Conservation (phyloP, 2,329 filamentous ascomycete species). For the Coniochaeta sp. region DNA sequence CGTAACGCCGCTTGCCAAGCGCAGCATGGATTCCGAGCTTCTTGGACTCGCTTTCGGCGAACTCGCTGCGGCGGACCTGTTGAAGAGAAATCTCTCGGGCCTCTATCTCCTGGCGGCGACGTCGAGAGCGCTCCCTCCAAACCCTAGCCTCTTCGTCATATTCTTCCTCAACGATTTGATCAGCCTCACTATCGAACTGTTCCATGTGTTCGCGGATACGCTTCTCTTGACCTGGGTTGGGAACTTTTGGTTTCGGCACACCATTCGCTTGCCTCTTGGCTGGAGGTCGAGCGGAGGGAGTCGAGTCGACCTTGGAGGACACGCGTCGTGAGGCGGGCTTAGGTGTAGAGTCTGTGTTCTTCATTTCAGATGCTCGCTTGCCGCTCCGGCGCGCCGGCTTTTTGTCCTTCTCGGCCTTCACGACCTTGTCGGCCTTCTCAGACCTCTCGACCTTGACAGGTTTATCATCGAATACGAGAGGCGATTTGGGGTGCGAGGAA, state of each 20-base stretch:
- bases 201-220: constrained; percentile 62
- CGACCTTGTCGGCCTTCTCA: constrained; percentile 10
- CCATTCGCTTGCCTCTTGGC: constrained; percentile 56
- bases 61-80: constrained; percentile 56
- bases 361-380: constrained; percentile 45
- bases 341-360: constrained; percentile 36
- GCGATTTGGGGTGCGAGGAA: constrained; percentile 30
- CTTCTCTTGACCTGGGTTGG: constrained; percentile 55
- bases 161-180: constrained; percentile 36
- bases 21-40: constrained; percentile 63
- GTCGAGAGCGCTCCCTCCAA: constrained; percentile 52
- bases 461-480: constrained; percentile 12
- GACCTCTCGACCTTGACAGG: constrained; percentile 29
- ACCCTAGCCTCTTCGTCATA: constrained; percentile 35
- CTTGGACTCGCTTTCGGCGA: constrained; percentile 47
- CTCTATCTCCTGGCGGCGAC: constrained; percentile 63
- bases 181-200: constrained; percentile 29
- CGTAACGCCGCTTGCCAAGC: constrained; percentile 68
- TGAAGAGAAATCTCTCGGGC: constrained; percentile 56
- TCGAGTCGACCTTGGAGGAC: constrained; percentile 41
- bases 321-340: constrained; percentile 42
- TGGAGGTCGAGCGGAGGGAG: constrained; percentile 32
- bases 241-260: constrained; percentile 40
- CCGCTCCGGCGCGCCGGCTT: constrained; percentile 31
- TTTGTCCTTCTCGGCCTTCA: constrained; percentile 25